Conservation (phyloP, 768 basidiomycete genomes). For the Tricholoma saponaceum region DNA sequence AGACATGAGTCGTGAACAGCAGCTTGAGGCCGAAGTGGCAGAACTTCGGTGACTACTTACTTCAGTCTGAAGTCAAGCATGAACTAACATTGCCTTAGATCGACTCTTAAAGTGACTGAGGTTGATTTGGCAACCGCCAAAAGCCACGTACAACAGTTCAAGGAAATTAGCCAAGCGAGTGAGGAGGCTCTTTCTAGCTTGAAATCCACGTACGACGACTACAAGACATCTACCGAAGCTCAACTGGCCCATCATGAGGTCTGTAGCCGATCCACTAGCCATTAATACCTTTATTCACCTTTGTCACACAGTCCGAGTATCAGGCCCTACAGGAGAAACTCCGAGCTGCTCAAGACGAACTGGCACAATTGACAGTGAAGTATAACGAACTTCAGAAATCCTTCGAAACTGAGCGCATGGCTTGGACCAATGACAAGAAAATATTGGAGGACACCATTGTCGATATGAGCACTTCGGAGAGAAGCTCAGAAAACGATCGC, state of each 20-base stretch:
- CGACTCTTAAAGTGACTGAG: conserved; percentile 72
- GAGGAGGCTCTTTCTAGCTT: conserved; percentile 71
- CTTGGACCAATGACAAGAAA: conserved; percentile 79
- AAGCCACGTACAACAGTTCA: conserved; percentile 78
- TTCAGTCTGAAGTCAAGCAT: not conserved
- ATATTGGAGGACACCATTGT: conserved; percentile 78
- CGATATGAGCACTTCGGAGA: conserved; percentile 74
- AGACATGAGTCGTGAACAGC: conserved; percentile 64
- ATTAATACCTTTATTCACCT: not conserved
- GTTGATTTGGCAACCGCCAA: conserved; percentile 70
- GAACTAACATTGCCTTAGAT: conserved; percentile 34
- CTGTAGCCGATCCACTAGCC: conserved; percentile 10
- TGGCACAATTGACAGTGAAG: conserved; percentile 43
- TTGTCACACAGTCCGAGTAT: conserved; percentile 52
- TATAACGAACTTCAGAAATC: conserved; percentile 57
- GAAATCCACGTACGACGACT: conserved; percentile 75
- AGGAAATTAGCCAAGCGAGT: conserved; percentile 79
- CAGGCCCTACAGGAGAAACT: conserved; percentile 62
- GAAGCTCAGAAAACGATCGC: conserved; percentile 59
- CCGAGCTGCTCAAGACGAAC: conserved; percentile 48
- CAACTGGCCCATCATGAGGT: conserved; percentile 69
- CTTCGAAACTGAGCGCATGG: conserved; percentile 63
- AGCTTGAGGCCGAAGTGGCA: conserved; percentile 80
- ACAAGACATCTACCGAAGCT: conserved; percentile 68
- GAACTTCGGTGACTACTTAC: conserved; percentile 61